Conservation (phyloP, 2,329 filamentous ascomycete genomes). For the Fusarium mundagurra region DNA sequence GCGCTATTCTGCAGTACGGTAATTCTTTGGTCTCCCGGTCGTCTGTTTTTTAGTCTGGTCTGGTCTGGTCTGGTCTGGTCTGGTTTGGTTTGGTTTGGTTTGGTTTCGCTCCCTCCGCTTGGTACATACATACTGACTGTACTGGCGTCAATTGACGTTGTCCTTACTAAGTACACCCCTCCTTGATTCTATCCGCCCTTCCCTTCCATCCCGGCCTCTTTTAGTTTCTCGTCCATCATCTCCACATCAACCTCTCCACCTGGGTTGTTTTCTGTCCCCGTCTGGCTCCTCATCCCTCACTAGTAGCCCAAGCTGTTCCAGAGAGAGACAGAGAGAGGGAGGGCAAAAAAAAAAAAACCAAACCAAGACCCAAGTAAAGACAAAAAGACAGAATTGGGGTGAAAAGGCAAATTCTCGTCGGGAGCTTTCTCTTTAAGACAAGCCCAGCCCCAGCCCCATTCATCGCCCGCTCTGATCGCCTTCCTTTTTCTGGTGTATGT, state of each 20-base stretch:
- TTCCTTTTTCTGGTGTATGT: conserved; percentile 25
- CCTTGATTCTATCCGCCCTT: not conserved
- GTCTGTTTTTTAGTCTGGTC: conserved; percentile 22
- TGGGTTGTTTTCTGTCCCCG: conserved; percentile 20
- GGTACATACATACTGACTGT: not conserved
- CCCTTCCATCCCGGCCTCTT: conserved; percentile 18
- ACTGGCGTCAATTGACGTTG: conserved; percentile 32
- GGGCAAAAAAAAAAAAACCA: not conserved
- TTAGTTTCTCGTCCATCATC: conserved; percentile 25
- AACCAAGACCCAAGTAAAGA: not conserved
- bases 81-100: conserved; percentile 9
- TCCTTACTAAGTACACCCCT: conserved; percentile 19
- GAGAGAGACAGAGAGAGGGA: not conserved
- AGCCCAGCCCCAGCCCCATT: conserved; percentile 26
- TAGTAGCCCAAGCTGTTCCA: conserved; percentile 16
- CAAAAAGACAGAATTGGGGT: not conserved
- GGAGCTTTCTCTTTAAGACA: conserved; percentile 34
- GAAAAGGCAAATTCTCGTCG: conserved; percentile 8
- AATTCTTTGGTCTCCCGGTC: conserved; percentile 19
- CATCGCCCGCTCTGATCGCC: conserved; percentile 22
- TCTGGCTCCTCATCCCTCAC: conserved; percentile 25
- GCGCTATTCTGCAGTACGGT: not conserved
- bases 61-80: conserved; percentile 4
- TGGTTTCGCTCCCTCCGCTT: conserved; percentile 34
- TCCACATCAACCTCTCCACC: conserved; percentile 37